Evolutionary conservation across 805 yeast species (phyloP).

Genomic region (Saturnispora hagleri): DNA sequence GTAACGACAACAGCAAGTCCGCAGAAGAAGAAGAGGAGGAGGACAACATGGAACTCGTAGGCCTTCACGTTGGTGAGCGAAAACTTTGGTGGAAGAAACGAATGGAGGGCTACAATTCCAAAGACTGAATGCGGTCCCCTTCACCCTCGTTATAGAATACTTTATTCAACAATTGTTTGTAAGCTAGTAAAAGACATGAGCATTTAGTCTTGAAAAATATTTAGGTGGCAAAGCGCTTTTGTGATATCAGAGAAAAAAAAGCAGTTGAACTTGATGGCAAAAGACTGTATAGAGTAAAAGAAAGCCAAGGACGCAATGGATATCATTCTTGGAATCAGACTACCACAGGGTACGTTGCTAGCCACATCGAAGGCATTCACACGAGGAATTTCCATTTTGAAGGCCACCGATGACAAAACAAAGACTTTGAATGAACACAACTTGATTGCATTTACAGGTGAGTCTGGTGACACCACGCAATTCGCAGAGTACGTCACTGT

Average conservation of each 20-base stretch:
- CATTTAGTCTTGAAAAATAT: neutral
- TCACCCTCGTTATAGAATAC: neutral
- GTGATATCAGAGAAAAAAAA: neutral
- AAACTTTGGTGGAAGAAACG: conserved; percentile 42
- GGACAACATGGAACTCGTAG: conserved; percentile 25
- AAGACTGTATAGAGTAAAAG: neutral
- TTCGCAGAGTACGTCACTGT: conserved; percentile 94
- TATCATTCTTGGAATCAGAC: conserved; percentile 77
- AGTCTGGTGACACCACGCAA: conserved; percentile 91
- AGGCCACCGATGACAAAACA: conserved; percentile 75
- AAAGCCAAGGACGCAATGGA: conserved; percentile 52
- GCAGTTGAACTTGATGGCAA: neutral
- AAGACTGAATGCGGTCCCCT: neutral
- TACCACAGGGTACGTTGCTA: conserved; percentile 69
- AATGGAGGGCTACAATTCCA: conserved; percentile 25
- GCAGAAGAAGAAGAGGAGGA: conserved; percentile 16
- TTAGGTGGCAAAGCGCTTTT: neutral
- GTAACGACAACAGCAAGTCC: conserved; percentile 10
- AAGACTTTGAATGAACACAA: conserved; percentile 64
- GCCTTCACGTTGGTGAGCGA: conserved; percentile 25
- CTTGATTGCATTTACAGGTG: conserved; percentile 87
- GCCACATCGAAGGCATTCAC: conserved; percentile 95
- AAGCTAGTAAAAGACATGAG: neutral
- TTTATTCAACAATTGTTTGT: neutral
- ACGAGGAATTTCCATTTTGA: conserved; percentile 77